Evolutionary conservation across 2,329 filamentous ascomycete genomes (phyloP), one percentile per base, ranked within the genome.

Genomic region (Xylaria hypoxylon): DNA sequence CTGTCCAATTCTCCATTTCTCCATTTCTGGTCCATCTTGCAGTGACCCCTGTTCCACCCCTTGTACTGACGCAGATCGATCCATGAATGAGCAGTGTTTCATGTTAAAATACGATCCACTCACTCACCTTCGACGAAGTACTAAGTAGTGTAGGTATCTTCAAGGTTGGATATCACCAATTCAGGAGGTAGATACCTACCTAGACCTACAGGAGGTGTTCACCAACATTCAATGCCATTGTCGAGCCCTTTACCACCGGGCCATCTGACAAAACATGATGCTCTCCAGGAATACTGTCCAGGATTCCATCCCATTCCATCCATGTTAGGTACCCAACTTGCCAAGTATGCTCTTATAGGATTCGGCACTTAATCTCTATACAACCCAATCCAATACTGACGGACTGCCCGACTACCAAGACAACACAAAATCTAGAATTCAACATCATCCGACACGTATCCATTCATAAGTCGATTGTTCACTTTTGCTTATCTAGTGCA

Each of bases 61-160:
- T 35, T 44, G 52, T 55, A 28, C 24, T 55, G 44, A 35, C 52
- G 50, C 26, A 64, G 60, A 67, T 67, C 64, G 60, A 67, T 59
- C 64, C 64, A 65, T 67, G 45, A 63, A 48, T 65, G 70, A 70
- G 70, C 68, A 63, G 67, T 70, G 72, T 74, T 74, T 74, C 71
- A 74, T 68, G 66, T 74, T 72, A 65, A 71, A 63, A 72, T 65
- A 70, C 59, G 68, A 62, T 64, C 68, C 68, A 70, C 69, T 68
- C 66, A 47, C 67, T 48, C 68, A 53, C 68, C 35, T 69, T 69
- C 51, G 67, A 42, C 52, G 63, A 51, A 4, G 35, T 48, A 45
- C 40, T 13, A 1, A 8, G 31, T 33, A 8, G n/a, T 33, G 31
- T 33, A 8, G 7, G 31, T 33, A 8, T 33, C 7, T 33, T n/a